Conservation (phyloP, 129 eudicot genomes). For the Flaveria trinervia region DNA sequence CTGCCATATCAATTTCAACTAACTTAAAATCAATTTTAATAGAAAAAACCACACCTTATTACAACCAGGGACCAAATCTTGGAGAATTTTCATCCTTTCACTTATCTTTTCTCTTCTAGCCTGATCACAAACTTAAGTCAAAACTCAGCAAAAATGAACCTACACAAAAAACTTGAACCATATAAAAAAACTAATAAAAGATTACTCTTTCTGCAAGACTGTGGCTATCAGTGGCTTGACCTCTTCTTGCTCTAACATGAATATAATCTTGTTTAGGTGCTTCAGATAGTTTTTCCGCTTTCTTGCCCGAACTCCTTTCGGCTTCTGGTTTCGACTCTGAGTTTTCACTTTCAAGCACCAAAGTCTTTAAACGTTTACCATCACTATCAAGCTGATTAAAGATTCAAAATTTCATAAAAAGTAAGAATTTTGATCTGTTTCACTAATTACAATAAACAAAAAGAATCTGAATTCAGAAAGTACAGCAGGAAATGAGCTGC, state of each 20-base stretch:
- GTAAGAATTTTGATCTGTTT: neutral
- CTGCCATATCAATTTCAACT: too few relatives aligned
- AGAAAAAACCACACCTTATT: constrained; percentile 54
- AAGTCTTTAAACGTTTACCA: constrained; percentile 60
- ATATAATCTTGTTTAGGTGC: constrained; percentile 90
- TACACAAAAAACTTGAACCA: too few relatives aligned
- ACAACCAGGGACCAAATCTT: constrained; percentile 96
- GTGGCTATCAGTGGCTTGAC: constrained; percentile 99
- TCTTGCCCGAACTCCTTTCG: constrained; percentile 66
- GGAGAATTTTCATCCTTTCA: constrained; percentile 98
- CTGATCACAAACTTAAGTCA: constrained; percentile 40
- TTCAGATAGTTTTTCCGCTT: constrained; percentile 61
- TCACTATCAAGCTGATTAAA: constrained; percentile 62
- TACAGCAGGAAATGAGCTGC: constrained; percentile 16
- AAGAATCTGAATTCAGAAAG: constrained; percentile 20
- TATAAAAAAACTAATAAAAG: neutral
- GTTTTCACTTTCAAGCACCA: constrained; percentile 54
- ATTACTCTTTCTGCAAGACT: constrained; percentile 96
- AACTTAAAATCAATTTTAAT: neutral
- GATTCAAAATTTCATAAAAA: neutral
- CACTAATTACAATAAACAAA: constrained; percentile 1
- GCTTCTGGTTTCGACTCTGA: constrained; percentile 49
- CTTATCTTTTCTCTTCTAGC: constrained; percentile 99
- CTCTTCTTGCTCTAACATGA: constrained; percentile 95
- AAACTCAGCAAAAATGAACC: neutral